Percentiles rank a stretch among this genome's conserved stretches.
Evolutionary conservation across 352 stramenopile genomes (phyloP).

Genomic region (Pythium scleroteichum): DNA sequence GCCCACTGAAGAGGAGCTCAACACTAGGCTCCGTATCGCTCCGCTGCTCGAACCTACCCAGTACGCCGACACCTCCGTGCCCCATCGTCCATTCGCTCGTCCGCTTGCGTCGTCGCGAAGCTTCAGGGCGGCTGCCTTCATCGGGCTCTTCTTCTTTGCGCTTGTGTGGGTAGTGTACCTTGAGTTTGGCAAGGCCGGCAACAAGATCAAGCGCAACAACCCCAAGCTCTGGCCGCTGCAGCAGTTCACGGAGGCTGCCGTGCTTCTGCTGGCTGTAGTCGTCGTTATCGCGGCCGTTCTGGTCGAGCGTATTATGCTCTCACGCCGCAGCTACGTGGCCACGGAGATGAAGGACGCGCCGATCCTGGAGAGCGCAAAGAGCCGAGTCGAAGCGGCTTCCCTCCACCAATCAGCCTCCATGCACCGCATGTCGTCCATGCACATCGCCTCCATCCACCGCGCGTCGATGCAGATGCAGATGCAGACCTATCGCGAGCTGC

Average conservation of each 20-base stretch:
- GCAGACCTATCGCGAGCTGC: conserved; percentile 11
- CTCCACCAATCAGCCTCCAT: no score
- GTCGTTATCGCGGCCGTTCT: neutral
- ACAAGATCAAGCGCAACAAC: neutral
- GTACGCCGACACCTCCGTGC: neutral
- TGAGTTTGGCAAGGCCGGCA: neutral
- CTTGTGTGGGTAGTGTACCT: neutral
- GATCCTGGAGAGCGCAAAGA: neutral
- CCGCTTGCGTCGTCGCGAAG: neutral
- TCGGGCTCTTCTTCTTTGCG: neutral
- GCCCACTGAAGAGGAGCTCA: conserved; percentile 8
- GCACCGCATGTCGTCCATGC: no score
- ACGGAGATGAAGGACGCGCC: neutral
- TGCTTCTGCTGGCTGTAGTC: neutral
- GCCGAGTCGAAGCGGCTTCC: no score
- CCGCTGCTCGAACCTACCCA: neutral
- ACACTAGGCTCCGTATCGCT: conserved; percentile 10
- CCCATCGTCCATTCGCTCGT: neutral
- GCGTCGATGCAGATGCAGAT: neutral
- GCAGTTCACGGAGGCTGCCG: conserved; percentile 7
- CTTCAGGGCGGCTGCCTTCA: neutral
- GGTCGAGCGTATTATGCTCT: neutral
- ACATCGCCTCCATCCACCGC: neutral
- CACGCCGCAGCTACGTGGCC: neutral
- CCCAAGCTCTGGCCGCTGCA: conserved; percentile 17